These are phyloP conservation scores for Collybiopsis luxurians DNA, from an alignment of 768 basidiomycete species.

Conservation along the genomic window DNA sequence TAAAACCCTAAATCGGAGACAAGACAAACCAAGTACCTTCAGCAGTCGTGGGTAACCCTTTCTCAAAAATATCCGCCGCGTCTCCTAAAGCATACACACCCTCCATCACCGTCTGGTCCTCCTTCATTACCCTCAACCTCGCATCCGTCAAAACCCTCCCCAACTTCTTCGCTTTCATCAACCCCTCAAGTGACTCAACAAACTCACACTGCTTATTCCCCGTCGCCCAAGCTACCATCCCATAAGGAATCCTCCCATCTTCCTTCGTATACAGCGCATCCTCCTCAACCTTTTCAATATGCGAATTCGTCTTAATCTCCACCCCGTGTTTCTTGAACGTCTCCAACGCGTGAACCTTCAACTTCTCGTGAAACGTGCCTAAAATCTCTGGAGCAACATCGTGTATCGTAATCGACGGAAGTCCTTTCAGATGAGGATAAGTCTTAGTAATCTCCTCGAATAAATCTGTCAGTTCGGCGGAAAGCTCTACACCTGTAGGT, in stretches of 20 bases:
- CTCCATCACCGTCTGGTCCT: neutral
- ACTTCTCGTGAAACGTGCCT: neutral
- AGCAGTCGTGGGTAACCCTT: neutral
- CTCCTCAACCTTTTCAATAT: conserved; percentile 1
- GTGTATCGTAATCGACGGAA: conserved; percentile 1
- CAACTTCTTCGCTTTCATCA: neutral
- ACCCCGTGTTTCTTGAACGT: neutral
- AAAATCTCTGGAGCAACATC: conserved; percentile 1
- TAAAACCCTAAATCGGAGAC: neutral
- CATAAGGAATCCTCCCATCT: neutral
- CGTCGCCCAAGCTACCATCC: conserved; percentile 6
- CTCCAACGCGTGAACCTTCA: neutral
- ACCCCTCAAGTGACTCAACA: conserved; percentile 1
- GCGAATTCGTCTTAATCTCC: neutral
- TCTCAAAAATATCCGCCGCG: conserved; percentile 1
- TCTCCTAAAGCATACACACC: conserved; percentile 1
- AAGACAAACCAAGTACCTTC: neutral
- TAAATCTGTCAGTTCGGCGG: conserved; percentile 72
- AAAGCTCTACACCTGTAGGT: conserved; percentile 76
- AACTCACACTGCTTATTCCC: conserved; percentile 4
- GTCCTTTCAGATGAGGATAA: conserved; percentile 38
- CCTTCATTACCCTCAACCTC: neutral
- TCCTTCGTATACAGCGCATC: conserved; percentile 5
- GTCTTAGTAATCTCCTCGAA: conserved; percentile 72
- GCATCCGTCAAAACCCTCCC: neutral